These are phyloP conservation scores for Phialophora chinensis DNA, from an alignment of 2,329 filamentous ascomycete species.

Conservation along the genomic window DNA sequence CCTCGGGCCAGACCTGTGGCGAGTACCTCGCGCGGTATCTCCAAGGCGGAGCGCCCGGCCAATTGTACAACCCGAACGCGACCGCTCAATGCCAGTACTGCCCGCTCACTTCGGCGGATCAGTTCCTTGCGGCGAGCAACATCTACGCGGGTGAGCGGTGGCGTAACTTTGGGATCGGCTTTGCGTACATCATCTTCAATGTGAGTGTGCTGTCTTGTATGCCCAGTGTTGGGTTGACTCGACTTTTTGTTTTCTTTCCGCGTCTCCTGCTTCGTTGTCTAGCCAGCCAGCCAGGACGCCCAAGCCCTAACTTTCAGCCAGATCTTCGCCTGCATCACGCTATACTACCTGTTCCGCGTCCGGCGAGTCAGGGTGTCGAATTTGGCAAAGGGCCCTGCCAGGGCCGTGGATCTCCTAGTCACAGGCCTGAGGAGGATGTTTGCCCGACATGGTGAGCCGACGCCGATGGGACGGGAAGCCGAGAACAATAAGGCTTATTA, in stretches of 20 bases:
- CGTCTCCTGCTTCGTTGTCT: background rate
- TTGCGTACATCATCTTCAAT: slow-evolving; percentile 78
- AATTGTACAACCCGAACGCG: slow-evolving; percentile 64
- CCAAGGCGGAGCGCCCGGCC: slow-evolving; percentile 54
- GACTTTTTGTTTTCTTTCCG: background rate
- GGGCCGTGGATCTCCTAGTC: slow-evolving; percentile 25
- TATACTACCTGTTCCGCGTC: slow-evolving; percentile 59
- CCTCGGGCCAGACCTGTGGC: slow-evolving; percentile 64
- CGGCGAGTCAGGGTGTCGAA: slow-evolving; percentile 34
- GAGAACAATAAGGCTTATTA: slow-evolving; percentile 33
- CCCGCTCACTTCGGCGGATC: slow-evolving; percentile 47
- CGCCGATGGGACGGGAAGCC: slow-evolving; percentile 29
- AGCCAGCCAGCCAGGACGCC: background rate
- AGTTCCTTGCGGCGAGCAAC: slow-evolving; percentile 53
- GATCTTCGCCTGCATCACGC: slow-evolving; percentile 55
- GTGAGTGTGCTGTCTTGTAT: slow-evolving; percentile 13
- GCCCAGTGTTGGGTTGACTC: background rate
- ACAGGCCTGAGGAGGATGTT: slow-evolving; percentile 32
- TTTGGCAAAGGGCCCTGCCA: slow-evolving; percentile 31
- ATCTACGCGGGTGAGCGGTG: slow-evolving; percentile 68
- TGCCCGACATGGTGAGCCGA: slow-evolving; percentile 32
- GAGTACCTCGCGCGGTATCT: slow-evolving; percentile 64
- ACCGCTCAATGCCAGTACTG: slow-evolving; percentile 62
- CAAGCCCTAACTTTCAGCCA: slow-evolving; percentile 1
- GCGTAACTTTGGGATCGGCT: slow-evolving; percentile 81